These are phyloP conservation scores for Hypoxylon rickii DNA, from an alignment of 495 filamentous ascomycete genomes.

Conservation along the genomic window DNA sequence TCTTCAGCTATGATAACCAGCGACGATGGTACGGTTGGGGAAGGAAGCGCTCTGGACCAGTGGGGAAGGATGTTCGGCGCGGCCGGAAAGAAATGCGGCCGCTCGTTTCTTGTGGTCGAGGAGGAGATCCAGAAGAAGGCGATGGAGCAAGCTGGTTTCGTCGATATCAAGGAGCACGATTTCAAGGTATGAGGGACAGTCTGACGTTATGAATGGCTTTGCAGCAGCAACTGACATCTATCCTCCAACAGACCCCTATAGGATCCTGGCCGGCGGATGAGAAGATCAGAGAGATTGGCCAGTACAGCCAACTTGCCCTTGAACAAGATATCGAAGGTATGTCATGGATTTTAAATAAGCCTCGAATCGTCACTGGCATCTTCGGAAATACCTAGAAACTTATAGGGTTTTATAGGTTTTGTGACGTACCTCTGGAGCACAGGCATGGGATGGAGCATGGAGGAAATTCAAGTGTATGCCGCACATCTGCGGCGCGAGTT, in stretches of 20 bases:
- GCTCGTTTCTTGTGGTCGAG: slow-evolving; percentile 51
- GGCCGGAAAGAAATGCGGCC: slow-evolving; percentile 51
- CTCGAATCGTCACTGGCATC: background rate
- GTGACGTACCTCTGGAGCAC: slow-evolving; percentile 39
- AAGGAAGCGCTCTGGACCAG: slow-evolving; percentile 50
- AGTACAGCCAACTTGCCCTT: slow-evolving; percentile 31
- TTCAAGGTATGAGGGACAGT: slow-evolving; percentile 51
- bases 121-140: slow-evolving; percentile 38
- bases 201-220: background rate
- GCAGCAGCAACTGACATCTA: background rate
- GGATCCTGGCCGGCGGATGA: slow-evolving; percentile 57
- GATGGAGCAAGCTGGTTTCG: slow-evolving; percentile 48
- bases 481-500: slow-evolving; percentile 42
- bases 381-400: background rate
- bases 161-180: slow-evolving; percentile 42
- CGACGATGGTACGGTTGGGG: slow-evolving; percentile 55
- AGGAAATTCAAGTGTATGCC: slow-evolving; percentile 43
- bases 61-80: slow-evolving; percentile 51
- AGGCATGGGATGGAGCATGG: slow-evolving; percentile 39
- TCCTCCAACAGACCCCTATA: slow-evolving; percentile 37
- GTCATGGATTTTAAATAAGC: background rate
- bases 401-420: slow-evolving; percentile 29
- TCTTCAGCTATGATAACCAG: slow-evolving; percentile 45
- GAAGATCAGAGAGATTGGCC: slow-evolving; percentile 55
- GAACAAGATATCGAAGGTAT: slow-evolving; percentile 40